phyloP scores from a whole-genome alignment of 108 stramenopile genomes.

The Pseudonitzschia delicatissima region DNA sequence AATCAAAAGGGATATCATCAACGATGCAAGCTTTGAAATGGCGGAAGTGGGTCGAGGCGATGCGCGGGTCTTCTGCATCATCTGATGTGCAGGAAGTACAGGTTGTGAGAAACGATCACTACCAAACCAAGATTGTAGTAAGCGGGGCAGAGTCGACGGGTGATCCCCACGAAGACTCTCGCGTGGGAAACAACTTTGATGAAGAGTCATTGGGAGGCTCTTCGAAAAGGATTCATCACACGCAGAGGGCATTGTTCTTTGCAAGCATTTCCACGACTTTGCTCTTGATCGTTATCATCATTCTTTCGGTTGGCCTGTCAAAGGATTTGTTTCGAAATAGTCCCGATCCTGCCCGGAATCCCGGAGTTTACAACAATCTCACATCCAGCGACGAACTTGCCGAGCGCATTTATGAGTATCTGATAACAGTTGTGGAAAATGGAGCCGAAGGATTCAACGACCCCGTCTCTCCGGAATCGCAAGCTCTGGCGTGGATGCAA shows the following conservation, averaged over 20 bases:
- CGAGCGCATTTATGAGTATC: constrained; percentile 9
- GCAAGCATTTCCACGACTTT: constrained; percentile 6
- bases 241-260: not conserved
- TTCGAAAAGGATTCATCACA: not conserved
- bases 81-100: too few species aligned
- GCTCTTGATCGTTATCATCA: constrained; percentile 18
- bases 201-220: too few species aligned
- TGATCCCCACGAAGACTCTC: too few species aligned
- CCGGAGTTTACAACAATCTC: not conserved
- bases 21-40: too few species aligned
- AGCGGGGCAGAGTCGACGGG: too few species aligned
- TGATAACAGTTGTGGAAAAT: constrained; percentile 10
- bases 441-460: constrained; percentile 22
- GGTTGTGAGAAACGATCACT: too few species aligned
- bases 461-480: constrained; percentile 43
- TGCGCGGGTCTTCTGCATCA: too few species aligned
- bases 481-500: constrained; percentile 52
- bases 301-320: constrained; percentile 35
- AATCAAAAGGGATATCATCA: too few species aligned
- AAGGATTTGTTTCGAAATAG: constrained; percentile 23
- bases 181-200: too few species aligned
- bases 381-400: constrained; percentile 6
- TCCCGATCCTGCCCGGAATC: not conserved
- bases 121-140: too few species aligned
- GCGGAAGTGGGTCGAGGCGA: too few species aligned